Base-by-base conservation (phyloP, 1,139 yeast genomes). In the Taphrina betulina region DNA sequence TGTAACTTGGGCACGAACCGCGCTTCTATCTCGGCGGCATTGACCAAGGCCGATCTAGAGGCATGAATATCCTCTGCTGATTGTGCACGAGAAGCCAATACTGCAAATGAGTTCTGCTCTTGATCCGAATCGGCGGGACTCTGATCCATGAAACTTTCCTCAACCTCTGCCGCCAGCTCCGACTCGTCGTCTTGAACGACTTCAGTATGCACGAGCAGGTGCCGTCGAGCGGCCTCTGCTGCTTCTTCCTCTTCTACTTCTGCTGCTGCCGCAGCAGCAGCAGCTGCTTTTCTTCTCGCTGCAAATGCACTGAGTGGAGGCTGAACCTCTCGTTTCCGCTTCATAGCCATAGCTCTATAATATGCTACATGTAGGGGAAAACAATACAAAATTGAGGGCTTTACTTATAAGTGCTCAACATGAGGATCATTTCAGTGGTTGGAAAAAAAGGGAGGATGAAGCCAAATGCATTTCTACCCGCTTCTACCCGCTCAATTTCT, bases 291-390 rank as follows among this genome's bases (percentile, higher is more conserved):
- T 24, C 37, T 50, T 16, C 43, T 28, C 10, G 54, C 54, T 14
- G 46, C 54, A 33, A 50, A 50, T 5, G 54, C 54, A 26, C 46
- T 38, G 34, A 50, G 40, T 24, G 26, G 46, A 17, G 42, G 52
- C 33, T 23, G 10, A 7, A 26, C 44, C 19, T 31, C 46, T 23
- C 54, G 29, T 17, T 40, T 50, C 4, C 54, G 38, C 37, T 50
- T 50, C 54, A 50, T 50, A 40, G n/a, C n/a, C n/a, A n/a, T n/a
- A n/a, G 23, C 12, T 35, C 38, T n/a, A n/a, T n/a, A n/a, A n/a
- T n/a, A n/a, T n/a, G n/a, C n/a, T n/a, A n/a, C n/a, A n/a, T n/a
- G n/a, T n/a, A n/a, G n/a, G n/a, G n/a, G n/a, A n/a, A n/a, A n/a
- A n/a, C n/a, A n/a, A n/a, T n/a, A n/a, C n/a, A n/a, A n/a, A n/a